These are phyloP conservation scores for Tricharina praecox DNA, from an alignment of 495 filamentous ascomycete species.

Conservation along the genomic window DNA sequence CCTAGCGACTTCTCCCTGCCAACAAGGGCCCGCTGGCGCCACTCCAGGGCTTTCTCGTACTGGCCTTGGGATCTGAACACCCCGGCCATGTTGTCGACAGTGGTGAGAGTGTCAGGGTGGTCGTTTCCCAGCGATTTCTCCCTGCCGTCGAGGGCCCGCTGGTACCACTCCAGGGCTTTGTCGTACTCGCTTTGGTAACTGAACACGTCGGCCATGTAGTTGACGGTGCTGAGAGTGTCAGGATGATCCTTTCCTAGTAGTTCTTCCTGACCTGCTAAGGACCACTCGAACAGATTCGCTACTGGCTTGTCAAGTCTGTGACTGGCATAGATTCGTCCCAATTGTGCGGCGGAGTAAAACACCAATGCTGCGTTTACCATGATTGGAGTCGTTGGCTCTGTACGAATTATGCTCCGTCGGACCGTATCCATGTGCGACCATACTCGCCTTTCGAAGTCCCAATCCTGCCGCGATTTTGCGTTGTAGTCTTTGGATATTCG, in stretches of 20 bases:
- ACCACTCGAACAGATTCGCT: background rate
- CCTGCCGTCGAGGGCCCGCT: too few relatives aligned
- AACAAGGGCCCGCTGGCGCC: slow-evolving; percentile 5
- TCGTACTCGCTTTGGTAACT: too few relatives aligned
- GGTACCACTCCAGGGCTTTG: too few relatives aligned
- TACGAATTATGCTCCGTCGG: background rate
- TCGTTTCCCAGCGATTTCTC: too few relatives aligned
- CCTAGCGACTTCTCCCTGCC: slow-evolving; percentile 3
- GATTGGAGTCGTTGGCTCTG: background rate
- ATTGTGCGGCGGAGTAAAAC: background rate
- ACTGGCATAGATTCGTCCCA: background rate
- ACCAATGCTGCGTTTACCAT: background rate
- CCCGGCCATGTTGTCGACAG: slow-evolving; percentile 3
- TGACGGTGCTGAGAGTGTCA: background rate
- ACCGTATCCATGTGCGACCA: background rate
- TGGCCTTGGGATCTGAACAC: background rate
- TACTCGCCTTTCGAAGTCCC: background rate
- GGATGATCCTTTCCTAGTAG: slow-evolving; percentile 1
- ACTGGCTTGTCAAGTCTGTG: background rate
- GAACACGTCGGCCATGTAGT: too few relatives aligned
- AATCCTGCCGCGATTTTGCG: slow-evolving; percentile 1
- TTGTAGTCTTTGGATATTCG: background rate
- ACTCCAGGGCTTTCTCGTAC: slow-evolving; percentile 10
- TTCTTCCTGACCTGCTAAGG: background rate
- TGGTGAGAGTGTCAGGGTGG: too few relatives aligned